Evolutionary conservation across 2,329 filamentous ascomycete genomes (phyloP), one percentile per base, ranked within the genome.

Genomic region (Penicillium sp.): DNA sequence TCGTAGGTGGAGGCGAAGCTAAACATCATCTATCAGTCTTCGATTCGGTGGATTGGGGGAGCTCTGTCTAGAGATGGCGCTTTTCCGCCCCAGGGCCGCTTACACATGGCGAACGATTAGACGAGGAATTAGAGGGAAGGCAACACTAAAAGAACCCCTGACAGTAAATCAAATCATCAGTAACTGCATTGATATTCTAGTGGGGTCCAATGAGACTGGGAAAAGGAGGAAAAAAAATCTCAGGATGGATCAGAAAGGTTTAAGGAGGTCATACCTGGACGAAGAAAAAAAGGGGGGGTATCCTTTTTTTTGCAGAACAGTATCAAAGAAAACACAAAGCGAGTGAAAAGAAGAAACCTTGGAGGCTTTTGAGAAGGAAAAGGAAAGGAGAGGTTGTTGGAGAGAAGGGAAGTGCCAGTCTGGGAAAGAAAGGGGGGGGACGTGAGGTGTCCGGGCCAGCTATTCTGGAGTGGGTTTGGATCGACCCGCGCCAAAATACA

Each of bases 51-150:
- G 26, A 42, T 14, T 37, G 26, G 3, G n/a, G n/a, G 41, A 20
- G 27, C 37, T 20, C 20, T 31, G 43, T 23, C 26, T 20, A 27
- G 27, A 22, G 50, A 45, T 31, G 31, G 23, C 40, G 37, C n/a
- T 22, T 40, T 33, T 51, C 42, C 49, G 49, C n/a, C 47, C 20
- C n/a, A 40, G 40, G 46, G 20, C 23, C 40, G 69, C 73, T 74
- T 75, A 75, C 73, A 73, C 73, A 75, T 75, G 68, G 59, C 65
- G 65, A 65, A 62, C 65, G 59, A 60, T 50, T 58, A 52, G 51
- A 57, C 49, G 47, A 58, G 49, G 53, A 45, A 51, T 49, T 56
- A 48, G 47, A 51, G 57, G 51, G 61, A 58, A 59, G 57, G 51
- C 35, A 40, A 65, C 59, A 57, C 44, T 51, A 51, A 55, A 67